Conservation (phyloP, 345 rosid genomes). For the Syzygium oleosum region DNA sequence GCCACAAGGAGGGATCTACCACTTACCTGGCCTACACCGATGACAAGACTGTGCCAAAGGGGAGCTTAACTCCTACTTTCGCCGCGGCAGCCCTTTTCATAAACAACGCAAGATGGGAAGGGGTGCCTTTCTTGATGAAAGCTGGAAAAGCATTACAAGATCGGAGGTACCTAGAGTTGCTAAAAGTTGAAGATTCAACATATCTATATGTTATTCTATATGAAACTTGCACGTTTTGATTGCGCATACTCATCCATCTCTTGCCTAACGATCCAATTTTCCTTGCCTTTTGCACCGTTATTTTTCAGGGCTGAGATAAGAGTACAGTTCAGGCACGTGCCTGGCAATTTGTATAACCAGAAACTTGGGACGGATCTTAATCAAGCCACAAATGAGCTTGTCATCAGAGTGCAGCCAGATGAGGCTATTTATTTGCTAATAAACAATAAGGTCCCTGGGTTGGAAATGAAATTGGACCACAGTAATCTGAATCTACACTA, state of each 20-base stretch:
- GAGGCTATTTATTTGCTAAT: constrained; percentile 94
- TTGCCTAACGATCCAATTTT: neutral
- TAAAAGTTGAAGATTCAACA: neutral
- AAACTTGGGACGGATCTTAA: constrained; percentile 65
- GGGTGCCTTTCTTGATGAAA: constrained; percentile 94
- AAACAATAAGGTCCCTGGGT: constrained; percentile 94
- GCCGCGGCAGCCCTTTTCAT: constrained; percentile 93
- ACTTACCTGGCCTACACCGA: constrained; percentile 73
- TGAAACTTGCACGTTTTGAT: neutral
- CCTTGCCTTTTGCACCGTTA: neutral
- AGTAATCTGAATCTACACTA: constrained; percentile 83
- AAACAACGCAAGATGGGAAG: constrained; percentile 95
- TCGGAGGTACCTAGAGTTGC: constrained; percentile 31
- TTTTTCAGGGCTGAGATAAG: constrained; percentile 81
- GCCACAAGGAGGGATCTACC: constrained; percentile 70
- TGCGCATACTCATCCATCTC: neutral
- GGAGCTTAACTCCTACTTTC: constrained; percentile 86
- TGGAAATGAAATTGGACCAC: constrained; percentile 87
- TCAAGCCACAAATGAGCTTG: constrained; percentile 84
- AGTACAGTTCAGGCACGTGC: constrained; percentile 93
- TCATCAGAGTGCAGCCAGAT: constrained; percentile 88
- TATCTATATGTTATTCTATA: neutral
- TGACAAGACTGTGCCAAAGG: constrained; percentile 88
- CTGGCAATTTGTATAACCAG: constrained; percentile 79
- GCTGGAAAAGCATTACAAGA: constrained; percentile 91